Evolutionary conservation across 2,329 filamentous ascomycete species (phyloP).

Genomic region (Trichoderma arundinaceum): DNA sequence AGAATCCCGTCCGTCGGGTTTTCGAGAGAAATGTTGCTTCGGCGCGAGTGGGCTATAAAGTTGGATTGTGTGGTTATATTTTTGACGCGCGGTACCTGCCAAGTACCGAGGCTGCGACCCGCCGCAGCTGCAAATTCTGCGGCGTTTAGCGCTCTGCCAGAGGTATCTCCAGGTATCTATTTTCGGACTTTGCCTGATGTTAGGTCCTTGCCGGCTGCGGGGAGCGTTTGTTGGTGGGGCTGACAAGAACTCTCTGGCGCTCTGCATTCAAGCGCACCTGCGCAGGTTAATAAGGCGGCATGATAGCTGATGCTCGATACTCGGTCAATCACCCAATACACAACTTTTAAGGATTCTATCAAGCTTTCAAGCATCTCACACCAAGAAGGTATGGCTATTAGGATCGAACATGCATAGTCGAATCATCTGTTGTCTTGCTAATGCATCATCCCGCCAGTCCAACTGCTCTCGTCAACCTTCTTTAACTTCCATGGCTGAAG

Average conservation of each 20-base stretch:
- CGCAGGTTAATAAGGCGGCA: background rate
- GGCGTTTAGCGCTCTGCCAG: too few species aligned
- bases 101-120: conserved; percentile 13
- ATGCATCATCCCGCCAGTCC: background rate
- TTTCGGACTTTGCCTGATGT: conserved; percentile 10
- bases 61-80: conserved; percentile 1
- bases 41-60: conserved; percentile 5
- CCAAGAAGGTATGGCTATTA: background rate
- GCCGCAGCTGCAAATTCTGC: background rate
- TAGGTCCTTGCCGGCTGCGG: conserved; percentile 13
- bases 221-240: conserved; percentile 22
- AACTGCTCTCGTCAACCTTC: background rate
- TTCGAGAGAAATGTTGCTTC: conserved; percentile 4
- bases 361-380: background rate
- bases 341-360: background rate
- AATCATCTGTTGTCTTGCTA: background rate
- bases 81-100: conserved; percentile 8
- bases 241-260: background rate
- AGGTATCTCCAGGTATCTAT: conserved; percentile 20
- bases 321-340: background rate
- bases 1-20: background rate
- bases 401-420: background rate
- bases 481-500: conserved; percentile 31
- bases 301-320: background rate
- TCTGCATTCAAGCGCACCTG: background rate